Conservation (phyloP, 176 grass and related monocot genomes). For the Bonia amplexicaulis region DNA sequence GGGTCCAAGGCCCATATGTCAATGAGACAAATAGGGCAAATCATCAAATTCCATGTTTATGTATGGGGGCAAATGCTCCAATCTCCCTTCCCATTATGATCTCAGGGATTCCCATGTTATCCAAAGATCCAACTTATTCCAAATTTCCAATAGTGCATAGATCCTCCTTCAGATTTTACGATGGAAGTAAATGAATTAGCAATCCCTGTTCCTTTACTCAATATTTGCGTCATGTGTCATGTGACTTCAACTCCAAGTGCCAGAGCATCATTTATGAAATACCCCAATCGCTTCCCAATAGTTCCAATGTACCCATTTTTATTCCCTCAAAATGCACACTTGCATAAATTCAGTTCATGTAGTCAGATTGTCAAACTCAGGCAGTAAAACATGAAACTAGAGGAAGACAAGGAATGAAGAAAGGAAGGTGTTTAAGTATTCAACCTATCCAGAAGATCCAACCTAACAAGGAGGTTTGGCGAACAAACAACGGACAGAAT, state of each 20-base stretch:
- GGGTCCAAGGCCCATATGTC: too few relatives aligned
- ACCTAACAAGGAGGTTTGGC: conserved; percentile 1
- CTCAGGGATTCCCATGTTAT: neutral
- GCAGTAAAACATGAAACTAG: neutral
- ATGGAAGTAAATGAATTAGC: neutral
- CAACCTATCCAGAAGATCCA: neutral
- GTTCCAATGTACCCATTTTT: neutral
- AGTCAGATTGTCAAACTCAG: conserved; percentile 7
- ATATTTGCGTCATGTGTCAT: neutral
- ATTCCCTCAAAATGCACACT: neutral
- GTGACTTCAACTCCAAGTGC: neutral
- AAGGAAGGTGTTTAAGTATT: conserved; percentile 16
- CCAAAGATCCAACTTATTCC: neutral
- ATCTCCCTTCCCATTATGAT: neutral
- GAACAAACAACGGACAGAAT: conserved; percentile 14
- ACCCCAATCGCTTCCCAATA: conserved; percentile 7
- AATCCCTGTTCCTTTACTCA: neutral
- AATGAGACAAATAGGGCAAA: too few relatives aligned
- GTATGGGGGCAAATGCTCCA: too few relatives aligned
- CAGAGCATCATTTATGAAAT: neutral
- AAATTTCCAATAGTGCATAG: neutral
- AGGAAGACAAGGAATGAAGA: conserved; percentile 4
- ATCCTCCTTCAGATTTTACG: neutral
- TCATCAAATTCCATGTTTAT: too few relatives aligned
- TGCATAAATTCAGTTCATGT: neutral